Percentiles rank a stretch among this genome's conserved stretches.
Evolutionary conservation across 208 protist species (phyloP).

Genomic region (Trypanosoma boissoni): DNA sequence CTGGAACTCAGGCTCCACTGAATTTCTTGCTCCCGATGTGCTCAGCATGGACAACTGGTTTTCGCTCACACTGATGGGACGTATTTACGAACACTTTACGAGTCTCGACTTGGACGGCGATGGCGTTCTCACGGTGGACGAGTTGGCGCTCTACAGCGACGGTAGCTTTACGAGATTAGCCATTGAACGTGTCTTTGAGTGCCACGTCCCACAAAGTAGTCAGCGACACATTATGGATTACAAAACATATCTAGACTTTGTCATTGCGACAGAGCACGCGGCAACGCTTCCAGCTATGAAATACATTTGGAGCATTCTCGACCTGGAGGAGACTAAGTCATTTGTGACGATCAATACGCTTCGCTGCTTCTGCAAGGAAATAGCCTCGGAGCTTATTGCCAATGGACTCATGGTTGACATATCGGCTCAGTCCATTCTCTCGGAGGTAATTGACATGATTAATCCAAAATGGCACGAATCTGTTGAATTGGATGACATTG

Average conservation of each 20-base stretch:
- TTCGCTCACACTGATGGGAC: slow-evolving; percentile 71
- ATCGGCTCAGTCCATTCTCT: slow-evolving; percentile 74
- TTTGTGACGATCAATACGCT: slow-evolving; percentile 63
- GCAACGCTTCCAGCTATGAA: slow-evolving; percentile 70
- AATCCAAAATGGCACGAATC: slow-evolving; percentile 84
- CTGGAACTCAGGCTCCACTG: slow-evolving; percentile 75
- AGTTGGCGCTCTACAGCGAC: slow-evolving; percentile 81
- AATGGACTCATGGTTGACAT: slow-evolving; percentile 82
- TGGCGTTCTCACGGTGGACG: slow-evolving; percentile 75
- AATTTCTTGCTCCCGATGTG: slow-evolving; percentile 52
- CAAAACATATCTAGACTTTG: slow-evolving; percentile 92
- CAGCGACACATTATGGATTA: slow-evolving; percentile 86
- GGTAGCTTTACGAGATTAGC: slow-evolving; percentile 79
- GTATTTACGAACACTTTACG: slow-evolving; percentile 90
- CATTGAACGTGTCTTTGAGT: slow-evolving; percentile 87
- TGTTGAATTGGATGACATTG: slow-evolving; percentile 78
- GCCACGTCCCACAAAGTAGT: slow-evolving; percentile 77
- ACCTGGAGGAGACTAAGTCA: slow-evolving; percentile 64
- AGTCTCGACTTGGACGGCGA: slow-evolving; percentile 81
- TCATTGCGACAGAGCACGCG: slow-evolving; percentile 88
- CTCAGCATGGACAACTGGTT: slow-evolving; percentile 91
- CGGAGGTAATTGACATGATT: slow-evolving; percentile 90
- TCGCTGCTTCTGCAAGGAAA: slow-evolving; percentile 84
- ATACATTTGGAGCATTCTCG: slow-evolving; percentile 86
- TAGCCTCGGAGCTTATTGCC: slow-evolving; percentile 63